These are phyloP conservation scores for Taphrina communis DNA, from an alignment of 1,139 yeast genomes.

Conservation along the genomic window DNA sequence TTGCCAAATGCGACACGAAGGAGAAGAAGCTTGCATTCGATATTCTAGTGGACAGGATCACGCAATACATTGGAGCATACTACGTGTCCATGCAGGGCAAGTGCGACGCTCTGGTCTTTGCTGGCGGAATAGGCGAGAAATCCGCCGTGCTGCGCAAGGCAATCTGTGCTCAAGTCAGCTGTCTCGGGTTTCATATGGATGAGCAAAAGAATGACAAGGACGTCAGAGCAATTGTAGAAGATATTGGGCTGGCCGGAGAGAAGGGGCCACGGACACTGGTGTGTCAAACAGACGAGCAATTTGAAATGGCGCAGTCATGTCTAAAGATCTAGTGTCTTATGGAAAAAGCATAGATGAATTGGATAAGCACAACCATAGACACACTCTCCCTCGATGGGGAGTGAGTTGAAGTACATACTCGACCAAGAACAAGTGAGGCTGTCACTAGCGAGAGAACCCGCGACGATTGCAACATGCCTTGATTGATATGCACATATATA, in stretches of 20 bases:
- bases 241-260: slow-evolving; percentile 40
- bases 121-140: slow-evolving; percentile 47
- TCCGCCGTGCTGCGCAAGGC: slow-evolving; percentile 42
- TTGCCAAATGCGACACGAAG: slow-evolving; percentile 43
- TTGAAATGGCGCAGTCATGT: slow-evolving; percentile 44
- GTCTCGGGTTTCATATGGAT: slow-evolving; percentile 30
- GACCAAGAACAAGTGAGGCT: too few species aligned
- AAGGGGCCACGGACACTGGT: slow-evolving; percentile 41
- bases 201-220: slow-evolving; percentile 35
- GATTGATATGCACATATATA: too few species aligned
- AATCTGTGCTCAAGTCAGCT: slow-evolving; percentile 13
- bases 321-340: not conserved
- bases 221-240: slow-evolving; percentile 38
- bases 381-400: too few species aligned
- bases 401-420: too few species aligned
- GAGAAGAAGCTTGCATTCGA: slow-evolving; percentile 45
- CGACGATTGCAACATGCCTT: too few species aligned
- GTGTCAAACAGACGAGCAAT: slow-evolving; percentile 46
- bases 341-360: too few species aligned
- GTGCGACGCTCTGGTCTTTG: slow-evolving; percentile 46
- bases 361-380: too few species aligned
- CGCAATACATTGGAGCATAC: slow-evolving; percentile 45
- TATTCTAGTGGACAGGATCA: slow-evolving; percentile 45
- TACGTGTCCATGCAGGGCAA: slow-evolving; percentile 45
- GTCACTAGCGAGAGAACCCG: too few species aligned